Percentiles rank a stretch among this genome's conserved stretches.
These are phyloP conservation scores for Gymnopilus junonius DNA, from an alignment of 768 basidiomycete genomes.

Conservation along the genomic window DNA sequence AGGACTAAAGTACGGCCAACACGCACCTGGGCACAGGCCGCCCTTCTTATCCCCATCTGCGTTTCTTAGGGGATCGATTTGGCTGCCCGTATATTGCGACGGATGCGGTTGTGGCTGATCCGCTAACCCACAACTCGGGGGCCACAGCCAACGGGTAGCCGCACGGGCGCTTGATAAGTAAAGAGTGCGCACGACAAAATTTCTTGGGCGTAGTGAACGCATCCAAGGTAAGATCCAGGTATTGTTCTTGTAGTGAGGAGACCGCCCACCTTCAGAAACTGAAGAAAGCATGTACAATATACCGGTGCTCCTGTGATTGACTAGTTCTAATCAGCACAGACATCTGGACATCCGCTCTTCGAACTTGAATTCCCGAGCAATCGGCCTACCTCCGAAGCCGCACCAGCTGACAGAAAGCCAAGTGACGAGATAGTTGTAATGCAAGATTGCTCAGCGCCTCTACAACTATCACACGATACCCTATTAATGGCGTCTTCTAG, in stretches of 20 bases:
- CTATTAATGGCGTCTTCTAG: neutral
- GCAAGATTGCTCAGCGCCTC: conserved; percentile 1
- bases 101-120: neutral
- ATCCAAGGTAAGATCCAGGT: too few relatives aligned
- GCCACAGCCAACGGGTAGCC: neutral
- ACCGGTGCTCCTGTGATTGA: neutral
- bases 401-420: neutral
- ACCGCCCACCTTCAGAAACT: neutral
- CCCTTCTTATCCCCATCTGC: neutral
- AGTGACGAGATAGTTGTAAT: neutral
- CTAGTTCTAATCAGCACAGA: neutral
- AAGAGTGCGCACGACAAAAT: neutral
- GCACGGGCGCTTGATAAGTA: neutral
- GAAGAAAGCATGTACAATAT: neutral
- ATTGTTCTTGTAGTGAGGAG: neutral
- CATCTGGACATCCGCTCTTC: neutral
- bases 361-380: neutral
- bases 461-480: neutral
- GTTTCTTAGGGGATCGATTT: neutral
- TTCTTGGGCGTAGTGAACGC: neutral
- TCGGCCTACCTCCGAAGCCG: neutral
- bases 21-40: conserved; percentile 3
- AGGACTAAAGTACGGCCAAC: neutral
- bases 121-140: neutral
- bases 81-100: neutral